Evolutionary conservation across 768 basidiomycete genomes (phyloP), one percentile per base, ranked within the genome.

Genomic region (Heimioporus sp.): DNA sequence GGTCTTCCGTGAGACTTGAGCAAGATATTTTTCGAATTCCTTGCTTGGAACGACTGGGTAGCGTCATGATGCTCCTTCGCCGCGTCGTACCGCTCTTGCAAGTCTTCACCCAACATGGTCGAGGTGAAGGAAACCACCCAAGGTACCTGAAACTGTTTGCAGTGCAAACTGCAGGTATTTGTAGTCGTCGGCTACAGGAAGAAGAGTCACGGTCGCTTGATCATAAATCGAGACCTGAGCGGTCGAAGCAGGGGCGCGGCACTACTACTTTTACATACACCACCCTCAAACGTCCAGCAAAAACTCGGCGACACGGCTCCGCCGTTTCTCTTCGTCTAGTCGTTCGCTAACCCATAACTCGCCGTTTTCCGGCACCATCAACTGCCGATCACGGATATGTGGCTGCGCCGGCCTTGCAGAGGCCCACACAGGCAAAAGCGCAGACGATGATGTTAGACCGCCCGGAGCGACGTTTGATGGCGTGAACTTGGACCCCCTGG

Each of bases 1-100:
- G 88, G 88, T 43, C 91, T 79, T 44, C 91, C 91, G 70, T 93
- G 91, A 32, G 88, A 90, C 43, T 85, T 87, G 34, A 93, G 72
- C 21, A 93, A 74, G 2, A 82, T 88, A 61, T 92, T 93, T 73
- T 91, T 81, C 37, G 37, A 38, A 38, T 16, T 40, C 60, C 72
- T 85, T 9, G 65, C 56, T 38, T 64, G 65, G 36, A 60, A 64
- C 16, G 63, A 45, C 47, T 61, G 56, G 16, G 63, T 52, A 17
- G 52, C 32, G 43, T 54, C 52, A 11, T 24, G 65, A 28, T 51
- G 44, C 44, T 63, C 64, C 38, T 64, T 58, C 19, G 48, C 17
- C 30, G 42, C 44, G 31, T 64, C 55, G 42, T 62, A 55, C 30
- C 55, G 46, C 32, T 68, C 57, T 35, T 53, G 43, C 16, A 50